Evolutionary conservation across 164 flowering plant genomes (phyloP).

Genomic region (Nelumbo lutea): DNA sequence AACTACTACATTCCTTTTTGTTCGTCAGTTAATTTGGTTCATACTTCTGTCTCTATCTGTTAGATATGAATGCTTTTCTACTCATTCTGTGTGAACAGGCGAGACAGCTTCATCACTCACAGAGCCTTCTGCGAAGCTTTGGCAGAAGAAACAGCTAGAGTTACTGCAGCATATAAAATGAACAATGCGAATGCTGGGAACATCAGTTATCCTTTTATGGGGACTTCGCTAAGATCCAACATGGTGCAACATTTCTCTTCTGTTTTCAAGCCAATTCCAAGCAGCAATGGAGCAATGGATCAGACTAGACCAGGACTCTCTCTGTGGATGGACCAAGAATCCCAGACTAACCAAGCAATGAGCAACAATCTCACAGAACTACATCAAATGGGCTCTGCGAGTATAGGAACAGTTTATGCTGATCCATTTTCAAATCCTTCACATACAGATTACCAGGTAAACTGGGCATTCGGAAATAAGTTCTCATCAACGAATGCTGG

Average conservation of each 20-base stretch:
- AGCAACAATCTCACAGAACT: constrained; percentile 27
- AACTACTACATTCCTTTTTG: background rate
- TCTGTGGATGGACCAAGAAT: constrained; percentile 46
- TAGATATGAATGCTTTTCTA: background rate
- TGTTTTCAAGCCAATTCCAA: constrained; percentile 46
- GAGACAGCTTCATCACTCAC: constrained; percentile 88
- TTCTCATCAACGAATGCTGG: constrained; percentile 21
- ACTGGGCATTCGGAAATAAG: constrained; percentile 53
- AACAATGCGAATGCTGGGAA: constrained; percentile 17
- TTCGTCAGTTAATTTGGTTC: background rate
- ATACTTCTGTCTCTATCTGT: background rate
- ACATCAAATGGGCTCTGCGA: constrained; percentile 23
- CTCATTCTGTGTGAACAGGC: constrained; percentile 32
- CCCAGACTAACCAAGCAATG: constrained; percentile 24
- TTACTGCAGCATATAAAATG: constrained; percentile 49
- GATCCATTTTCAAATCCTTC: constrained; percentile 33
- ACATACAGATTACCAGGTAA: constrained; percentile 34
- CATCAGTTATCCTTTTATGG: constrained; percentile 42
- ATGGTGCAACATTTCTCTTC: constrained; percentile 26
- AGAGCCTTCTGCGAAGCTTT: constrained; percentile 94
- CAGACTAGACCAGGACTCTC: constrained; percentile 40
- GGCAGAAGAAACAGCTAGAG: constrained; percentile 86
- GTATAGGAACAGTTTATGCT: constrained; percentile 18
- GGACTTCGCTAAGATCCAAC: constrained; percentile 10
- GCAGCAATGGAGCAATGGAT: constrained; percentile 22